These are phyloP conservation scores for Yarrowia galli DNA, from an alignment of 1,139 yeast genomes.

Conservation along the genomic window DNA sequence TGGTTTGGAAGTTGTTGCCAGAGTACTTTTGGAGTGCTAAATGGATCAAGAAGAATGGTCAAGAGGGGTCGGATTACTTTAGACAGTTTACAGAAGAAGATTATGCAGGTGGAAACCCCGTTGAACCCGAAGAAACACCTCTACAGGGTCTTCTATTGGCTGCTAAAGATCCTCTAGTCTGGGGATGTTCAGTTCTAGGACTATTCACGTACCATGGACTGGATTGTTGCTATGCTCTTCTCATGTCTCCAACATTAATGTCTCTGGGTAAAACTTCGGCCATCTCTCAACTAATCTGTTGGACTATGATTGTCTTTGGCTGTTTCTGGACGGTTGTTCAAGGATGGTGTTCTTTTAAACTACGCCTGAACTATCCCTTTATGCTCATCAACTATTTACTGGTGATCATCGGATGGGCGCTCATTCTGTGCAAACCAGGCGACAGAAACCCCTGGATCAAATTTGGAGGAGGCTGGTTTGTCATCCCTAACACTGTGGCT, in stretches of 20 bases:
- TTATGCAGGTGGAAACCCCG: conserved; percentile 6
- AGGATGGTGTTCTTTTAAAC: conserved; percentile 4
- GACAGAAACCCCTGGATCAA: conserved; percentile 12
- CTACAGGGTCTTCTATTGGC: not conserved
- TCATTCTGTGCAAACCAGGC: conserved; percentile 3
- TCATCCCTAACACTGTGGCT: conserved; percentile 10
- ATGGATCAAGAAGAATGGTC: conserved; percentile 1
- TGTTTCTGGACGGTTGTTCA: conserved; percentile 6
- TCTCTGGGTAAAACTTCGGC: not conserved
- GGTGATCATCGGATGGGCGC: conserved; percentile 7
- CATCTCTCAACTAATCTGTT: conserved; percentile 12
- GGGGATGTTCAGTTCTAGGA: conserved; percentile 3
- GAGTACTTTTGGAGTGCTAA: conserved; percentile 5
- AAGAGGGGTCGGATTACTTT: not conserved
- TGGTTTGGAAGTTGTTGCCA: conserved; percentile 1
- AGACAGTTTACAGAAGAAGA: not conserved
- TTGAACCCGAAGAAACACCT: not conserved
- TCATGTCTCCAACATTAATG: not conserved
- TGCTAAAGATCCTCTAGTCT: not conserved
- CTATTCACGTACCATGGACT: conserved; percentile 14
- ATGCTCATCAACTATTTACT: not conserved
- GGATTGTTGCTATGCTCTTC: not conserved
- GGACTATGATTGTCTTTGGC: conserved; percentile 16
- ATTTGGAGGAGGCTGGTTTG: conserved; percentile 26
- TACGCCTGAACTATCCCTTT: not conserved